phyloP scores from a whole-genome alignment of 805 yeast species.

The Candida maris region DNA sequence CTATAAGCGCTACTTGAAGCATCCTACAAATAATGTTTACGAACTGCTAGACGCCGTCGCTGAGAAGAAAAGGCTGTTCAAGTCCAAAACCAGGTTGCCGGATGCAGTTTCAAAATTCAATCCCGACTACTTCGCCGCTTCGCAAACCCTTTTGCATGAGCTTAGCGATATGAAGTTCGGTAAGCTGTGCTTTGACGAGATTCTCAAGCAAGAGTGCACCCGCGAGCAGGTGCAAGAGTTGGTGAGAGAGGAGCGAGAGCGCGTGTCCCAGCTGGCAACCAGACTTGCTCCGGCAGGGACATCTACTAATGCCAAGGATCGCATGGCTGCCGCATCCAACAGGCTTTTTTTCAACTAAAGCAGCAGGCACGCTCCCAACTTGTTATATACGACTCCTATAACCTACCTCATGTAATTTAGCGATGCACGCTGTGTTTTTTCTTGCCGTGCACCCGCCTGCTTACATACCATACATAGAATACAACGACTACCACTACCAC shows the following conservation, averaged over 20 bases:
- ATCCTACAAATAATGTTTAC: constrained; percentile 72
- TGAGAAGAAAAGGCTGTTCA: constrained; percentile 30
- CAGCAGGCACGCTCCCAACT: too few species aligned
- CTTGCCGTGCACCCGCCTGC: too few species aligned
- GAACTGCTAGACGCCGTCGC: constrained; percentile 51
- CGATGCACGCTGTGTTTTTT: too few species aligned
- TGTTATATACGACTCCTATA: too few species aligned
- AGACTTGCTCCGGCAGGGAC: neutral
- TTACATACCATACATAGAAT: too few species aligned
- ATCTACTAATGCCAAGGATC: neutral
- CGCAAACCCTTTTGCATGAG: constrained; percentile 57
- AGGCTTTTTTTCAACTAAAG: too few species aligned
- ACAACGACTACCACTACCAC: too few species aligned
- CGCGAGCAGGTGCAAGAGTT: constrained; percentile 7
- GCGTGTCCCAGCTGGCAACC: constrained; percentile 9
- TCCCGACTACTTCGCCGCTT: constrained; percentile 42
- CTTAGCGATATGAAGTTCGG: constrained; percentile 57
- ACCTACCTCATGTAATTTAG: too few species aligned
- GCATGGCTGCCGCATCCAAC: neutral
- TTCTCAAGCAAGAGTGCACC: constrained; percentile 5
- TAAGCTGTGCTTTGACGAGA: constrained; percentile 29
- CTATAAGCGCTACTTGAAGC: constrained; percentile 43
- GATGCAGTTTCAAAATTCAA: constrained; percentile 35
- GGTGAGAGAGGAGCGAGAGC: constrained; percentile 9
- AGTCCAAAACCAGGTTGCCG: constrained; percentile 29